phyloP scores from a whole-genome alignment of 495 filamentous ascomycete genomes.

The Astrothelium subdiscretum region DNA sequence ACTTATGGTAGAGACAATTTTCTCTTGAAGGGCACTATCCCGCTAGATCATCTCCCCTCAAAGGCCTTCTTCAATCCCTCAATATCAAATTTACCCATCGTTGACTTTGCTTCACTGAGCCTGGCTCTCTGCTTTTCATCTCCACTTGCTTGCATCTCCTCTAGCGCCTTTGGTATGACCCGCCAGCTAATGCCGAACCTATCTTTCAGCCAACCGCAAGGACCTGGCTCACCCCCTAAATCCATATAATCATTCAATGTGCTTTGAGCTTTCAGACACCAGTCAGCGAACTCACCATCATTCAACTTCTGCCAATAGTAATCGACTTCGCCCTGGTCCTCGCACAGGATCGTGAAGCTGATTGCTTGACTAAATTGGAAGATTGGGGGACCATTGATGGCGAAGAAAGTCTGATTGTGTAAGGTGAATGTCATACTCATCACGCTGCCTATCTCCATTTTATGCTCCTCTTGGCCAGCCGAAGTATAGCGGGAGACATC shows the following conservation, averaged over 20 bases:
- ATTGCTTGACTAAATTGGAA: neutral
- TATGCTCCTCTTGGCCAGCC: neutral
- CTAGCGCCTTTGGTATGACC: neutral
- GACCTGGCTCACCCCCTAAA: neutral
- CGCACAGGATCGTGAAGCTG: neutral
- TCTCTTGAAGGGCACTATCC: too few species aligned
- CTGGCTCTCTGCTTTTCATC: neutral
- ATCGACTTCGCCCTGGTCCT: neutral
- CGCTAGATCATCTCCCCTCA: neutral
- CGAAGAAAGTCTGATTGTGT: neutral
- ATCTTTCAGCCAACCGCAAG: neutral
- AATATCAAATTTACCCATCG: neutral
- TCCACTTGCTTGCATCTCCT: neutral
- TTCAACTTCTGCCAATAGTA: neutral
- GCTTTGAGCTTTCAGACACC: neutral
- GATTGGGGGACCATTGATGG: neutral
- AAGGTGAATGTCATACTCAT: neutral
- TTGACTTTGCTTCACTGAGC: neutral
- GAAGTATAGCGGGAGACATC: neutral
- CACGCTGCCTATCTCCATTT: neutral
- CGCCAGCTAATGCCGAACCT: conserved; percentile 1
- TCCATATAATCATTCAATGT: neutral
- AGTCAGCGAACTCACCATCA: neutral
- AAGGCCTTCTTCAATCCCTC: neutral
- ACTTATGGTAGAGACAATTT: too few species aligned